Evolutionary conservation across 805 yeast species (phyloP), one percentile per base, ranked within the genome.

Genomic region (Suhomyces canberraensis): DNA sequence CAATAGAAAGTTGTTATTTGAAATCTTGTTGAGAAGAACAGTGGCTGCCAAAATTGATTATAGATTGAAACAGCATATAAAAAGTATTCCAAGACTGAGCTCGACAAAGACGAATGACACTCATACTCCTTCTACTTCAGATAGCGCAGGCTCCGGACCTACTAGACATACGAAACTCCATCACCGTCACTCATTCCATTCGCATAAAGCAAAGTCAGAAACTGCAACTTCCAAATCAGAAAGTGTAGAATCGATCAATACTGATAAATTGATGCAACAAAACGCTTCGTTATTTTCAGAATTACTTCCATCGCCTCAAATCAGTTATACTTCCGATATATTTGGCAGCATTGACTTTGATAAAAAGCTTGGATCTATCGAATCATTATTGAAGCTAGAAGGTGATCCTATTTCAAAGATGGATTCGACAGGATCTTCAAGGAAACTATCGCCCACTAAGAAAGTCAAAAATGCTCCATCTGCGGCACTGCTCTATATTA

Each of bases 1-100:
- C 33, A 58, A 66, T 33, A 53, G 49, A 27, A 54, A 52, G 36
- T 31, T 68, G 0, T 47, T 64, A n/a, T 51, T 64, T 20, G 74
- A 67, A 36, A 40, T 64, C 4, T 50, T 68, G 29, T 37, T 68
- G n/a, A 54, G 73, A 39, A 47, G 70, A 38, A 68, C 72, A 1
- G 45, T 66, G 43, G 66, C 70, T 22, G 73, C 71, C 5, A 68
- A 68, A 47, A 54, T 68, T 16, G 64, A 51, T 3, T 68, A 54
- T 40, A 42, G 73, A 27, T 48, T 68, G 31, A 39, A 40, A 13
- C 56, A 55, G 24, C 40, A 39, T 30, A 47, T 47, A 8, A 4
- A 7, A 8, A 11, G 15, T 4, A 9, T 25, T 7, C 24, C 35
- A 3, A 24, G 27, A 9, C 35, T 31, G 34, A 13, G 19, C 8